Percentiles rank a stretch among this genome's conserved stretches.
phyloP scores from a whole-genome alignment of 371 early-diverging fungal genomes.

The Rhizopus sp. region DNA sequence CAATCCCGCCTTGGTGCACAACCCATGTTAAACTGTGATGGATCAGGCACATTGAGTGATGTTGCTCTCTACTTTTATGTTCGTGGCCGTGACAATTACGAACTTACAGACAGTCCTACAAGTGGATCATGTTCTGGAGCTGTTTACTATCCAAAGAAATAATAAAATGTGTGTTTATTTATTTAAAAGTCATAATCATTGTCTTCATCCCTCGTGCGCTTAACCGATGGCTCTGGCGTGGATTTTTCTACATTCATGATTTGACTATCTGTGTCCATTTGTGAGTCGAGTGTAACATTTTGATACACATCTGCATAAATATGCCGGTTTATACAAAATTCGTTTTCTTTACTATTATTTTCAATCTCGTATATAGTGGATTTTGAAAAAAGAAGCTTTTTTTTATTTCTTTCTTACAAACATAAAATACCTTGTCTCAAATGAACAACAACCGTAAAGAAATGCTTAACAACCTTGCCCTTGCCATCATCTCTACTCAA shows the following conservation, averaged over 20 bases:
- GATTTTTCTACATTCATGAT: no score
- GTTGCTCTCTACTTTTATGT: slow-evolving; percentile 46
- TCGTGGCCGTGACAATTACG: slow-evolving; percentile 36
- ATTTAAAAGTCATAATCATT: slow-evolving; percentile 51
- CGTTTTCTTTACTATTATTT: no score
- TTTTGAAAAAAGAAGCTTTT: no score
- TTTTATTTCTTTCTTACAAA: no score
- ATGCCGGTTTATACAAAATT: no score
- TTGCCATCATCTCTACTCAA: no score
- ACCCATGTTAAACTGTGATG: slow-evolving; percentile 24
- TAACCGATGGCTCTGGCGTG: slow-evolving; percentile 6
- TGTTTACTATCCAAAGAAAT: slow-evolving; percentile 45
- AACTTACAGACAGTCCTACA: slow-evolving; percentile 31
- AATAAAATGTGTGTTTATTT: neutral
- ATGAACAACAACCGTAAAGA: no score
- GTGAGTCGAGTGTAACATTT: neutral
- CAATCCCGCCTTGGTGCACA: slow-evolving; percentile 26
- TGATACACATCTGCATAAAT: no score
- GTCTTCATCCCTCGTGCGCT: slow-evolving; percentile 46
- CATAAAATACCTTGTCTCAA: no score
- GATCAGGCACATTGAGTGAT: slow-evolving; percentile 31
- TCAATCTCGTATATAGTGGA: no score
- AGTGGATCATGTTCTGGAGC: slow-evolving; percentile 38
- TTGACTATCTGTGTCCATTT: no score
- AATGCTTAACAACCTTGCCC: no score